Evolutionary conservation across 116 monocot species (phyloP).

Genomic region (Cymodocea nodosa): DNA sequence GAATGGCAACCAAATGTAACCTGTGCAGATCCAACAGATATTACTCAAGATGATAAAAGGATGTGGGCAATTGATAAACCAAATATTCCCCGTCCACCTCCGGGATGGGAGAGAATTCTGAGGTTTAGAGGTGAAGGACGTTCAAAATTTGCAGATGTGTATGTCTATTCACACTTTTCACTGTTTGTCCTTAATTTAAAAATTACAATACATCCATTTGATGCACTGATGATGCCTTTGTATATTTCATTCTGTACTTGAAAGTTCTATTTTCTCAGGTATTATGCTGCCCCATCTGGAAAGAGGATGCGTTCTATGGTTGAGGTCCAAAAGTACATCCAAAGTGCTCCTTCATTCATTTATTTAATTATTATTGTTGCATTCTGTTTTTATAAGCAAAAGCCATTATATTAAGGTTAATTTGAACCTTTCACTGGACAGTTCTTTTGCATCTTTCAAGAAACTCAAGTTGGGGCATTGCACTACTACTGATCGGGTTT

Average conservation of each 20-base stretch:
- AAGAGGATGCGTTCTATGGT: conserved; percentile 75
- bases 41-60: conserved; percentile 76
- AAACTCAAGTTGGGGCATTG: too few relatives aligned
- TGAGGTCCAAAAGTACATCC: conserved; percentile 56
- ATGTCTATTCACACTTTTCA: conserved; percentile 16
- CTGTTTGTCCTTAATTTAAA: neutral
- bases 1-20: conserved; percentile 63
- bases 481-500: too few relatives aligned
- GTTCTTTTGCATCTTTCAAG: too few relatives aligned
- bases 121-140: conserved; percentile 83
- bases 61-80: conserved; percentile 97
- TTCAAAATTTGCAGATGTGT: conserved; percentile 84
- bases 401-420: too few relatives aligned
- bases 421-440: too few relatives aligned
- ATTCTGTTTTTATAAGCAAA: too few relatives aligned
- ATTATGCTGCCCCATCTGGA: conserved; percentile 73
- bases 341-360: neutral
- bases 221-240: too few relatives aligned
- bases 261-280: conserved; percentile 18
- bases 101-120: conserved; percentile 76
- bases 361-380: neutral
- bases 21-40: conserved; percentile 71
- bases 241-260: neutral
- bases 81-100: conserved; percentile 70
- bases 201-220: neutral